Evolutionary conservation across 2,329 filamentous ascomycete genomes (phyloP).

Genomic region (Neophaeococcomyces mojaviensis): DNA sequence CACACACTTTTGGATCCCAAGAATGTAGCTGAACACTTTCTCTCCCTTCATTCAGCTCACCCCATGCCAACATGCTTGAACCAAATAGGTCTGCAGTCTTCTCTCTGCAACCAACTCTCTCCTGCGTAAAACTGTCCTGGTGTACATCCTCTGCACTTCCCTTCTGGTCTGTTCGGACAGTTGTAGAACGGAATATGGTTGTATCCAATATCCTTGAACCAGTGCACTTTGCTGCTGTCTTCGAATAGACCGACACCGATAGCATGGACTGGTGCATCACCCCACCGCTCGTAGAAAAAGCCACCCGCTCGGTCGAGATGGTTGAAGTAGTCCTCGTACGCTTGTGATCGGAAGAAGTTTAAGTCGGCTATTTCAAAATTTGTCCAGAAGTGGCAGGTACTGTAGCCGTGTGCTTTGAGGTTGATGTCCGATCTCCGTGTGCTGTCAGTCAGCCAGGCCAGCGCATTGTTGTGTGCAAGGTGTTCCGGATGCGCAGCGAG

Average conservation of each 20-base stretch:
- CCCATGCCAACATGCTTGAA: slow-evolving; percentile 89
- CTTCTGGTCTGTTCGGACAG: slow-evolving; percentile 75
- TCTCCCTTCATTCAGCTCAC: no score
- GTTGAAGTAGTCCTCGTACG: slow-evolving; percentile 93
- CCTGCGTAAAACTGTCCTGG: slow-evolving; percentile 84
- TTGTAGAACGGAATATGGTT: slow-evolving; percentile 98
- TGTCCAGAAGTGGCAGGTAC: slow-evolving; percentile 98
- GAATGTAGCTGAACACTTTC: no score
- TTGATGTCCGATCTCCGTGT: slow-evolving; percentile 71
- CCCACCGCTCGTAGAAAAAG: slow-evolving; percentile 99
- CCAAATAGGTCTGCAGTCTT: slow-evolving; percentile 94
- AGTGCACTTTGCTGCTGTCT: slow-evolving; percentile 83
- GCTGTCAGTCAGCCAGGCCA: slow-evolving; percentile 78
- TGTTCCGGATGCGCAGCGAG: slow-evolving; percentile 75
- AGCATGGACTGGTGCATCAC: slow-evolving; percentile 92
- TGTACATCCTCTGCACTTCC: slow-evolving; percentile 80
- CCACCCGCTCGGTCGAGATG: slow-evolving; percentile 89
- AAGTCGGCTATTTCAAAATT: slow-evolving; percentile 97
- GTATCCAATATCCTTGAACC: slow-evolving; percentile 99
- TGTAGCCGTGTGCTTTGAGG: slow-evolving; percentile 78
- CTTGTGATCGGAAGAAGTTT: slow-evolving; percentile 81
- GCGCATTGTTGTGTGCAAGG: slow-evolving; percentile 73
- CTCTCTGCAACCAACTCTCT: slow-evolving; percentile 72
- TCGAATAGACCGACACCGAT: slow-evolving; percentile 89
- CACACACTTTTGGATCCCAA: no score